Conservation (phyloP, 345 rosid species). For the Euphorbia lathyris region DNA sequence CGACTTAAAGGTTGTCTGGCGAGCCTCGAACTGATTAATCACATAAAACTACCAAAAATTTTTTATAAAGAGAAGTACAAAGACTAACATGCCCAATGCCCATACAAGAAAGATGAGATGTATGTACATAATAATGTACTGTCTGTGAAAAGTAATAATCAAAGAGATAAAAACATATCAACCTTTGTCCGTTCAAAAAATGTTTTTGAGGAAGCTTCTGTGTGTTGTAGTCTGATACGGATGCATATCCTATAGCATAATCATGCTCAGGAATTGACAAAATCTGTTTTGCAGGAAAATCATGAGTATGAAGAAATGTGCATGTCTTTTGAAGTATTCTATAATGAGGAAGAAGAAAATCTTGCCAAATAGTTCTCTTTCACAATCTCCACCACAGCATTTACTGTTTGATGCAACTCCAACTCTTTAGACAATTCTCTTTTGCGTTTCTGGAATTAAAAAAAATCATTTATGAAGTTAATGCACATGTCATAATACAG, state of each 20-base stretch:
- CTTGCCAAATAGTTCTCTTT: slow-evolving; percentile 94
- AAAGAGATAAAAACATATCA: too few species aligned
- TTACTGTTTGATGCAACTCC: slow-evolving; percentile 69
- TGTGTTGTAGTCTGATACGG: slow-evolving; percentile 77
- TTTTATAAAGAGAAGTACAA: background rate
- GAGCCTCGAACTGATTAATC: too few species aligned
- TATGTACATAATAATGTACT: background rate
- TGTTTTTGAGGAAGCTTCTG: slow-evolving; percentile 65
- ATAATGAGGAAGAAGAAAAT: slow-evolving; percentile 9
- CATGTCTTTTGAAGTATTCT: slow-evolving; percentile 13
- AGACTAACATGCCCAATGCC: slow-evolving; percentile 7
- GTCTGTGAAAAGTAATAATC: background rate
- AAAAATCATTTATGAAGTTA: slow-evolving; percentile 1
- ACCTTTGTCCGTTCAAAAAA: slow-evolving; percentile 80
- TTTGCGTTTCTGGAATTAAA: slow-evolving; percentile 64
- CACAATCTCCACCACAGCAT: slow-evolving; percentile 85
- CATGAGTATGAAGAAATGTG: background rate
- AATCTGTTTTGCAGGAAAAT: slow-evolving; percentile 50
- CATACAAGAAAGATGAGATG: background rate
- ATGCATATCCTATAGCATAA: slow-evolving; percentile 76
- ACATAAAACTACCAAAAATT: background rate
- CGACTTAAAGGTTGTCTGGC: too few species aligned
- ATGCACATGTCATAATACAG: slow-evolving; percentile 17
- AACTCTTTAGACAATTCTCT: slow-evolving; percentile 55
- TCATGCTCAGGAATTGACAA: slow-evolving; percentile 76